phyloP scores from a whole-genome alignment of 2,329 filamentous ascomycete species.

The Dothistroma pini region DNA sequence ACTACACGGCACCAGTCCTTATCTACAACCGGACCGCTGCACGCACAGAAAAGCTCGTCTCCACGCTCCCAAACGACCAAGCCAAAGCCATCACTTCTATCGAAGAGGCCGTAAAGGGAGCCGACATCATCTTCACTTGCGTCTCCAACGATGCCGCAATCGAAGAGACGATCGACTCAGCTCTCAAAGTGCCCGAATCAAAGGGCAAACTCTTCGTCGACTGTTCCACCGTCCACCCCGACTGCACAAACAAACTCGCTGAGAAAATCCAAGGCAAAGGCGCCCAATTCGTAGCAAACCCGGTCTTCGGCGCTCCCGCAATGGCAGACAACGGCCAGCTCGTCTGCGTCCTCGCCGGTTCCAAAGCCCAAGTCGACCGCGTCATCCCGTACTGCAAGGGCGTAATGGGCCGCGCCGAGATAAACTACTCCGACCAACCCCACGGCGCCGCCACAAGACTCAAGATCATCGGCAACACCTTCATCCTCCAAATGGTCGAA shows the following conservation, averaged over 20 bases:
- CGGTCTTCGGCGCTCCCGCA: constrained; percentile 68
- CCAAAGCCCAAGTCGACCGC: constrained; percentile 56
- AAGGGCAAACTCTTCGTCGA: constrained; percentile 85
- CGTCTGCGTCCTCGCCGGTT: constrained; percentile 69
- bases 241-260: constrained; percentile 67
- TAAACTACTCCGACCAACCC: constrained; percentile 67
- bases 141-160: constrained; percentile 75
- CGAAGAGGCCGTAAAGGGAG: constrained; percentile 60
- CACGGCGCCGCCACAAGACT: constrained; percentile 66
- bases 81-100: constrained; percentile 62
- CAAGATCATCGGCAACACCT: constrained; percentile 83
- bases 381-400: constrained; percentile 68
- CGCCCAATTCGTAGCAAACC: constrained; percentile 70
- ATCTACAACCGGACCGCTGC: constrained; percentile 75
- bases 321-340: constrained; percentile 69
- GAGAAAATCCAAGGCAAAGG: constrained; percentile 56
- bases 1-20: constrained; percentile 66
- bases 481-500: constrained; percentile 79
- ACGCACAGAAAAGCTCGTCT: constrained; percentile 61
- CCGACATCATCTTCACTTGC: constrained; percentile 80
- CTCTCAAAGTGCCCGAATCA: constrained; percentile 52
- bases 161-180: constrained; percentile 55
- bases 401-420: constrained; percentile 64
- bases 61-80: constrained; percentile 58
- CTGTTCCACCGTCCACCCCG: constrained; percentile 82